Conservation (phyloP, 2,329 filamentous ascomycete genomes). For the Verticillium alfalfae region DNA sequence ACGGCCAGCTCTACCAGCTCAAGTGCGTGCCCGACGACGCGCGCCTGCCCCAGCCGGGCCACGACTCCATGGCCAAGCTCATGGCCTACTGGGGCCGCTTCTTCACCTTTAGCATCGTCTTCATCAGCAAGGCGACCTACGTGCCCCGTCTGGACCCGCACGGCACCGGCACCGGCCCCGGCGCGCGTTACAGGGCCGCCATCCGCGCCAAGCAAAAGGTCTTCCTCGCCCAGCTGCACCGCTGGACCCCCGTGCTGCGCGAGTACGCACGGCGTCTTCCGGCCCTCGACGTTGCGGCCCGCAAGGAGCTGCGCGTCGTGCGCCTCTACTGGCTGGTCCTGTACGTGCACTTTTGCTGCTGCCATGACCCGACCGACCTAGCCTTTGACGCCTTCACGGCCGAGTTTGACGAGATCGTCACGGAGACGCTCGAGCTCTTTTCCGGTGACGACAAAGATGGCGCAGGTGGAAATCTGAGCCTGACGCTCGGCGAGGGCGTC, state of each 20-base stretch:
- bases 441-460: neutral
- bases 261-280: neutral
- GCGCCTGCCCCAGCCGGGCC: constrained; percentile 1
- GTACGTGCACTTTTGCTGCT: constrained; percentile 5
- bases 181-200: neutral
- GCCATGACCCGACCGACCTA: constrained; percentile 11
- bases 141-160: neutral
- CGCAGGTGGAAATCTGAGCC: constrained; percentile 1
- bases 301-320: constrained; percentile 7
- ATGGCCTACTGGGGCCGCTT: constrained; percentile 9
- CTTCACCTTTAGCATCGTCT: constrained; percentile 9
- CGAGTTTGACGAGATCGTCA: constrained; percentile 9
- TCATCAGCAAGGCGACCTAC: constrained; percentile 7
- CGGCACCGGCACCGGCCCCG: neutral
- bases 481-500: constrained; percentile 9
- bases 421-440: constrained; percentile 4
- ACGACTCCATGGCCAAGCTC: constrained; percentile 3
- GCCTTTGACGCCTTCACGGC: constrained; percentile 9
- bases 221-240: constrained; percentile 3
- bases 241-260: constrained; percentile 3
- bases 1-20: constrained; percentile 6
- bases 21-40: constrained; percentile 3
- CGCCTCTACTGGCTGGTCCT: constrained; percentile 7
- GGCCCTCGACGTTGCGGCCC: neutral
- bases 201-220: neutral